phyloP scores from a whole-genome alignment of 352 stramenopile genomes.

The Phytophthora sojae region DNA sequence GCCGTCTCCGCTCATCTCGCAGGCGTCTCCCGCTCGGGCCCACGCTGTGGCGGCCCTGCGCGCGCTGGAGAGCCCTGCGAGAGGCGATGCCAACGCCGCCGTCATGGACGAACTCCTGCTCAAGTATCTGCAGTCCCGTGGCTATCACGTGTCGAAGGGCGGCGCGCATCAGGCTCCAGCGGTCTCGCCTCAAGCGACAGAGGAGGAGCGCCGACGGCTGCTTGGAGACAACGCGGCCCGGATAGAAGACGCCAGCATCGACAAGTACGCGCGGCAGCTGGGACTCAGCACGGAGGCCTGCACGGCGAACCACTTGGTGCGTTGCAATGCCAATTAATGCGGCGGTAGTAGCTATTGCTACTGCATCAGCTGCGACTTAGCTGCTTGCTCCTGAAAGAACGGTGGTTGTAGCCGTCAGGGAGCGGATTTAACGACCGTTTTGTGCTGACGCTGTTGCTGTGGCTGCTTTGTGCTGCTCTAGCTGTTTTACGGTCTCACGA shows the following conservation, averaged over 20 bases:
- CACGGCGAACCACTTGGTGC: slow-evolving; percentile 76
- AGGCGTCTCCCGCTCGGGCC: slow-evolving; percentile 7
- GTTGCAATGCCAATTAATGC: slow-evolving; percentile 19
- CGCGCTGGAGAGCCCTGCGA: slow-evolving; percentile 13
- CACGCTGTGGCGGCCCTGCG: slow-evolving; percentile 13
- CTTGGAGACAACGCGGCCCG: slow-evolving; percentile 33
- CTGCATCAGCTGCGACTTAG: background rate
- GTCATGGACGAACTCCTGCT: slow-evolving; percentile 78
- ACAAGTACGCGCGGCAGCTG: slow-evolving; percentile 68
- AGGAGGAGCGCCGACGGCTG: slow-evolving; percentile 41
- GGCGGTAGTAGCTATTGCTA: background rate
- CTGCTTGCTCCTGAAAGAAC: slow-evolving; percentile 14
- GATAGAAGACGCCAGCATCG: slow-evolving; percentile 48
- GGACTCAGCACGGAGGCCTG: slow-evolving; percentile 77
- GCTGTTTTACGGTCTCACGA: slow-evolving; percentile 80
- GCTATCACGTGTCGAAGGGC: slow-evolving; percentile 56
- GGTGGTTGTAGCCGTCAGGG: background rate
- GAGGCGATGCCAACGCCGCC: slow-evolving; percentile 21
- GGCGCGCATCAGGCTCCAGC: background rate
- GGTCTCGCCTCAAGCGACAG: slow-evolving; percentile 9
- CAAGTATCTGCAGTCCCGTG: slow-evolving; percentile 67
- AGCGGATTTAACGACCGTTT: background rate
- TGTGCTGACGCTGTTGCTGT: slow-evolving; percentile 21
- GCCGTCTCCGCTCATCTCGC: slow-evolving; percentile 8
- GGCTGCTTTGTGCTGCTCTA: slow-evolving; percentile 34